Base-by-base conservation (phyloP, 306 rosid species). In the Geum urbanum region DNA sequence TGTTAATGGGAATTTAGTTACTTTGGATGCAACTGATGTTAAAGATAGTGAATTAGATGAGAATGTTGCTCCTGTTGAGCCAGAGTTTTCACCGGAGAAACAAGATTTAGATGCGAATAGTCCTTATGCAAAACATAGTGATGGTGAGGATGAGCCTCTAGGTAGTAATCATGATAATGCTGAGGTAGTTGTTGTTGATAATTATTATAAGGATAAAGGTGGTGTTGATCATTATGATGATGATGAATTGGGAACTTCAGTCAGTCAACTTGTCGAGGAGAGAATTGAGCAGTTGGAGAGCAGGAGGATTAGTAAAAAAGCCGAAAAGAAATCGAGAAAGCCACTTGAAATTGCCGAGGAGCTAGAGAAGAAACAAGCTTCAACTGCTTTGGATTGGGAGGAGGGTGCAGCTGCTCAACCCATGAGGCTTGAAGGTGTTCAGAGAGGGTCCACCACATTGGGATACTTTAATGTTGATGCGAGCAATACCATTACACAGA, bases 351-450 rank as follows among this genome's bases (percentile, higher is more conserved):
- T 84, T 22, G 99, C 99, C 0, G 99, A 91, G 77, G 95, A 91
- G 74, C 74, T 85, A 27, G 99, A 94, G 87, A 91, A 83, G 87
- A 94, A 84, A 70, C 88, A 87, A 54, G 99, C 99, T 84, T 94
- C 92, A 9, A 91, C 92, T 66, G 96, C 91, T 77, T 66, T 91
- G 81, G 86, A 94, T 68, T 88, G 83, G 92, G 97, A 91, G 77
- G 99, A 84, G 80, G 99, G 99, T 50, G 99, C 96, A 44, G 99
- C 97, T 58, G 97, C 99, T 53, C 99, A 88, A 79, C 99, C 99
- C 51, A 91, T 91, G 99, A 79, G 91, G 87, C 91, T 94, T 4
- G 99, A 94, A 84, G 97, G 99, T 4, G 83, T 88, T 60, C 83
- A 91, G 65, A 89, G 95, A 72, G 97, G 92, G 39, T 84, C 99